These are phyloP conservation scores for Plasmodium cynomolgi DNA, from an alignment of 169 alveolate genomes.

Conservation along the genomic window DNA sequence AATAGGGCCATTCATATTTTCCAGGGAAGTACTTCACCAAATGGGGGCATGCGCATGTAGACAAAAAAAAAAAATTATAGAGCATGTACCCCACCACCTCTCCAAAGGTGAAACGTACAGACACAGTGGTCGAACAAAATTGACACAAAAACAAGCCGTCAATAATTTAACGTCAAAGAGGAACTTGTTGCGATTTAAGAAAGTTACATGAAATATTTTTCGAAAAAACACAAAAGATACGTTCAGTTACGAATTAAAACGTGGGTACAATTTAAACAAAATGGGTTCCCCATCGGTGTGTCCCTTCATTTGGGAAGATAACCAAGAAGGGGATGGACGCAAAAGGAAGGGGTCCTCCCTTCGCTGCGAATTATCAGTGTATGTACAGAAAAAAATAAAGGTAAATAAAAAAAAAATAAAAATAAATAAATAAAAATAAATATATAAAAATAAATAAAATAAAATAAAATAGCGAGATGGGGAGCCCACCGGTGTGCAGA, in stretches of 20 bases:
- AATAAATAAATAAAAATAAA: neutral
- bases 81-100: neutral
- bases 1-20: slow-evolving; percentile 19
- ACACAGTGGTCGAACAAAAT: neutral
- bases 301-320: neutral
- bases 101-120: neutral
- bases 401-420: neutral
- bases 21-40: neutral
- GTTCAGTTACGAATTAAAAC: neutral
- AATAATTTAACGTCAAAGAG: neutral
- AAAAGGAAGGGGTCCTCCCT: neutral
- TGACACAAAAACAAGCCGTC: neutral
- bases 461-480: neutral
- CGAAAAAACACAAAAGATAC: neutral
- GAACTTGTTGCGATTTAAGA: neutral
- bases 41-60: neutral
- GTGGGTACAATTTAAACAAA: neutral
- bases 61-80: neutral
- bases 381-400: neutral
- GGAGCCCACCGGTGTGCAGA: neutral
- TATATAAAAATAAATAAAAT: neutral
- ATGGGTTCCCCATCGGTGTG: neutral
- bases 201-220: neutral
- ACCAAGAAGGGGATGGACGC: neutral
- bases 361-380: neutral